phyloP scores from a whole-genome alignment of 2,329 filamentous ascomycete species.

The Fusarium armeniacum region DNA sequence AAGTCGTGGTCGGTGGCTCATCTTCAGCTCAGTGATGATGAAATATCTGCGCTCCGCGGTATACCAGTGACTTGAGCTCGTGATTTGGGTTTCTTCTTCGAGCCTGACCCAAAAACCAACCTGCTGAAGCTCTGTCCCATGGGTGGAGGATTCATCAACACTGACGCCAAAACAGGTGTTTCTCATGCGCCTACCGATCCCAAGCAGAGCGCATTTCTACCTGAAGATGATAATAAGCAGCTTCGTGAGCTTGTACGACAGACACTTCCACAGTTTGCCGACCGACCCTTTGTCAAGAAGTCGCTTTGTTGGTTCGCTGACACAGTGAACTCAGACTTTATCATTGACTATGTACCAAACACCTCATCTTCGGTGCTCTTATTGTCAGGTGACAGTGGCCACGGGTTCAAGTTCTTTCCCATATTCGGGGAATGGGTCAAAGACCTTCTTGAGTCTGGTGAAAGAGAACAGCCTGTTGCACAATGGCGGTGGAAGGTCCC shows the following conservation, averaged over 20 bases:
- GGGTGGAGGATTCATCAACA: slow-evolving; percentile 69
- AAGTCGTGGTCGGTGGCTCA: slow-evolving; percentile 73
- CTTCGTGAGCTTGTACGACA: slow-evolving; percentile 65
- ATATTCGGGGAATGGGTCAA: slow-evolving; percentile 69
- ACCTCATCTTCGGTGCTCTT: slow-evolving; percentile 63
- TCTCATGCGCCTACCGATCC: slow-evolving; percentile 56
- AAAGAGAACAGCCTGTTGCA: slow-evolving; percentile 56
- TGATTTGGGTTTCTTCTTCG: slow-evolving; percentile 75
- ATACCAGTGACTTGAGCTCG: slow-evolving; percentile 73
- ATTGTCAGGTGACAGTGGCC: slow-evolving; percentile 70
- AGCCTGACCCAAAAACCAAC: slow-evolving; percentile 70
- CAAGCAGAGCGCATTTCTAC: slow-evolving; percentile 63
- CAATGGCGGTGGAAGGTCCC: slow-evolving; percentile 67
- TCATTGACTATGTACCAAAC: slow-evolving; percentile 70
- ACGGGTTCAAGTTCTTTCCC: slow-evolving; percentile 74
- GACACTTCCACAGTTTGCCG: slow-evolving; percentile 65
- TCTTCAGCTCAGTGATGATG: slow-evolving; percentile 67
- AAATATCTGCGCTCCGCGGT: slow-evolving; percentile 66
- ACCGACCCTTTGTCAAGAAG: slow-evolving; percentile 68
- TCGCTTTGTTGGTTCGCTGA: slow-evolving; percentile 76
- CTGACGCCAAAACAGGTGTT: slow-evolving; percentile 48
- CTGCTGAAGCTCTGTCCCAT: slow-evolving; percentile 72
- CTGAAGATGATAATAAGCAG: slow-evolving; percentile 65
- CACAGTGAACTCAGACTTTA: slow-evolving; percentile 70
- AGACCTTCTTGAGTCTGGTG: slow-evolving; percentile 60